These are phyloP conservation scores for Rhizopogon vulgaris DNA, from an alignment of 768 basidiomycete genomes.

Conservation along the genomic window DNA sequence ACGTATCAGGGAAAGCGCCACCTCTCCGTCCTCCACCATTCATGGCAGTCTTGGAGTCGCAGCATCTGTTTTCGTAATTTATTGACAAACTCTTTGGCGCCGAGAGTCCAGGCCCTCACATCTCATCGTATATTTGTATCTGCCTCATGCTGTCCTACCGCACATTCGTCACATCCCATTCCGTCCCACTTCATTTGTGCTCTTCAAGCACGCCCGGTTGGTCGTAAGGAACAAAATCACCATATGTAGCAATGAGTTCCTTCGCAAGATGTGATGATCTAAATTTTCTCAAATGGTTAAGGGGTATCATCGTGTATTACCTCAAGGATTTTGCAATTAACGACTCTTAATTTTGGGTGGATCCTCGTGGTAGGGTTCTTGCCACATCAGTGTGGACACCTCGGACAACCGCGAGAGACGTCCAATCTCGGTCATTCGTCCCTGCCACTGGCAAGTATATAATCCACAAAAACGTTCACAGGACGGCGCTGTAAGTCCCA, in stretches of 20 bases:
- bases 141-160: slow-evolving; percentile 22
- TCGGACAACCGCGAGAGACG: slow-evolving; percentile 1
- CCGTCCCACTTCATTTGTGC: slow-evolving; percentile 4
- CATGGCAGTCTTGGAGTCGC: slow-evolving; percentile 53
- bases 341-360: slow-evolving; percentile 6
- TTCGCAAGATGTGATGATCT: slow-evolving; percentile 21
- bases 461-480: neutral
- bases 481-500: neutral
- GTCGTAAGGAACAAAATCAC: slow-evolving; percentile 19
- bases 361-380: slow-evolving; percentile 7
- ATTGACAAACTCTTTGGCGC: slow-evolving; percentile 18
- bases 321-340: slow-evolving; percentile 14
- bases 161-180: slow-evolving; percentile 15
- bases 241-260: neutral
- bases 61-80: slow-evolving; percentile 22
- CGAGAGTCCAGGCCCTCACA: slow-evolving; percentile 4
- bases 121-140: slow-evolving; percentile 24
- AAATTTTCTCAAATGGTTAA: slow-evolving; percentile 8
- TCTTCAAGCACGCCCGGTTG: slow-evolving; percentile 11
- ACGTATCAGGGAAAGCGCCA: slow-evolving; percentile 43
- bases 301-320: slow-evolving; percentile 20
- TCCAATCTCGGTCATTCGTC: neutral
- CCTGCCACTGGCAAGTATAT: neutral
- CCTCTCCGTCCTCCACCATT: slow-evolving; percentile 53
- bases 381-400: slow-evolving; percentile 3